Base-by-base conservation (phyloP, 2,329 filamentous ascomycete species). In the Neonectria coccinea region DNA sequence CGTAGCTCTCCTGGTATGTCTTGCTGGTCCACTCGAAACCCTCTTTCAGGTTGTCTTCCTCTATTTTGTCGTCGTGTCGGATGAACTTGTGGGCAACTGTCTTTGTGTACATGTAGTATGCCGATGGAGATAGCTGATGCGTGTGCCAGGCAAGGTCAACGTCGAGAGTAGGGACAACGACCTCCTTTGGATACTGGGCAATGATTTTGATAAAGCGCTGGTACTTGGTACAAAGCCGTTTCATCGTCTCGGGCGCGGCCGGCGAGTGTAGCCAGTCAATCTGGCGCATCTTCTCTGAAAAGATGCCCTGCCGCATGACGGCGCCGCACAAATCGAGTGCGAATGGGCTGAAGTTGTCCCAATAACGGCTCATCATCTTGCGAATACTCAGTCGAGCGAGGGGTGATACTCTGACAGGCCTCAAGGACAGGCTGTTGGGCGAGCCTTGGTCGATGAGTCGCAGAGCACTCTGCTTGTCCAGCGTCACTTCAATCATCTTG, bases 31-130 rank as follows among this genome's bases (percentile, higher is more conserved):
- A 92, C 74, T 89, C 88, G 73, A 96, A 96, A 5, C 84, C 82
- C 1, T 82, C 81, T 48, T 86, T 86, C 7, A 97, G 84, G 53
- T 83, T 84, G 14, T 80, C 81, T 72, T 94, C 90, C 53, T 90
- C 88, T 22, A 97, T 88, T 78, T 95, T 95, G 81, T 97, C 93
- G 76, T 96, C 91, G 73, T 97, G 93, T 74, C 94, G 89, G 69
- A 95, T 86, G 73, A 93, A 92, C 53, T 84, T 87, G 1, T 64
- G 65, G 0, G 83, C 84, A 22, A 76, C 75, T 0, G 55, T 59
- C 1, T 84, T 74, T 1, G 86, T 90, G 74, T 86, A 90, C 3
- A 75, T 64, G 70, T 88, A 90, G 78, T 96, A 96, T 4, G 80
- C 73, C 2, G 75, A 72, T 0, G 92, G 90, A 9, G 81, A 86